Conservation (phyloP, 1,284 basidiomycete genomes). For the Sanguinoderma infundibulare region DNA sequence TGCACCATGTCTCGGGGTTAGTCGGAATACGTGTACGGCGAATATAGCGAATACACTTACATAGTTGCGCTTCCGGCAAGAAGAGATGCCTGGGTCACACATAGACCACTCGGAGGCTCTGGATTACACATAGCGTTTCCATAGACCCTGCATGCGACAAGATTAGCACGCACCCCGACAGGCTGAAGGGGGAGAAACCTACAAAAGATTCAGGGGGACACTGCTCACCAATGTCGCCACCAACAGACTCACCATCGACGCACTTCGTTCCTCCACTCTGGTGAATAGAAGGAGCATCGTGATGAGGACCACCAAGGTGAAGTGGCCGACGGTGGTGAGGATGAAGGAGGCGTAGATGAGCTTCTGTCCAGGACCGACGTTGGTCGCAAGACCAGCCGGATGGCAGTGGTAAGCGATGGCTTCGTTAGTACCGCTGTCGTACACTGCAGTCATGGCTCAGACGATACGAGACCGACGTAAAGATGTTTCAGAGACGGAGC, state of each 20-base stretch:
- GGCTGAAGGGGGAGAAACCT: not conserved
- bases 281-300: constrained; percentile 20
- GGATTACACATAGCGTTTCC: constrained; percentile 16
- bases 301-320: constrained; percentile 22
- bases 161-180: not conserved
- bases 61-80: constrained; percentile 25
- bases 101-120: constrained; percentile 19
- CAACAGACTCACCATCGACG: constrained; percentile 24
- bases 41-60: constrained; percentile 14
- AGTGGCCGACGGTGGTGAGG: constrained; percentile 26
- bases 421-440: not conserved
- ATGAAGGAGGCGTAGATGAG: constrained; percentile 25
- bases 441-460: not conserved
- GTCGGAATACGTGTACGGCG: not conserved
- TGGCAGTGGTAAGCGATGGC: not conserved
- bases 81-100: constrained; percentile 27
- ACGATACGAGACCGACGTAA: too few relatives aligned
- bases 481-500: not conserved
- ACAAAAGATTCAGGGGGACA: constrained; percentile 27
- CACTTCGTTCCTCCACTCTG: constrained; percentile 16
- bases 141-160: constrained; percentile 18
- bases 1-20: not conserved
- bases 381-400: not conserved
- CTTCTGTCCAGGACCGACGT: constrained; percentile 15
- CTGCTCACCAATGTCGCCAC: constrained; percentile 19